Conservation (phyloP, 169 alveolate genomes). For the Plasmodium relictum region DNA sequence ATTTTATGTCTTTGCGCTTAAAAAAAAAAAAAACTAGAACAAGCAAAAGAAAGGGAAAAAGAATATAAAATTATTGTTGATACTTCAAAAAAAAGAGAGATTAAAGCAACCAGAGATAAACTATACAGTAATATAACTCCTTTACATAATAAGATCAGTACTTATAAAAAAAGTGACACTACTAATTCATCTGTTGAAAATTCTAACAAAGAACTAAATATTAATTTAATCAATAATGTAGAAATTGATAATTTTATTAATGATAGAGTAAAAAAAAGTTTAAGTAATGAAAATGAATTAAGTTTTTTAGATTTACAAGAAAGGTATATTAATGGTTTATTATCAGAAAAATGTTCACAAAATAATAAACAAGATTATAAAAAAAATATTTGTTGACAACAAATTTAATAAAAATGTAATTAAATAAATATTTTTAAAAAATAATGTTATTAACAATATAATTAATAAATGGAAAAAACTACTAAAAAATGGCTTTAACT, state of each 20-base stretch:
- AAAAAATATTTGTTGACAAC: conserved; percentile 8
- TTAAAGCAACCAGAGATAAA: conserved; percentile 4
- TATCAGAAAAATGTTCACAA: conserved; percentile 19
- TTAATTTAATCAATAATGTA: conserved; percentile 2
- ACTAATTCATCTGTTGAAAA: not conserved
- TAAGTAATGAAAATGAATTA: conserved; percentile 15
- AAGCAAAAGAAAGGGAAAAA: not conserved
- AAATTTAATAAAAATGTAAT: not conserved
- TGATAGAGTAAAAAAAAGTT: conserved; percentile 8
- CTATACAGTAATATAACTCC: not conserved
- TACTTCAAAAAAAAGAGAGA: conserved; percentile 6
- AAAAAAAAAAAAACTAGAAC: conserved; percentile 16
- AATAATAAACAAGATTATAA: conserved; percentile 5
- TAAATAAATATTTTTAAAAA: not conserved
- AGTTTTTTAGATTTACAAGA: conserved; percentile 15
- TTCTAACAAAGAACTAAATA: conserved; percentile 8
- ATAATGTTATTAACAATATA: not conserved
- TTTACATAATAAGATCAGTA: not conserved
- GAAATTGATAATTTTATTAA: conserved; percentile 5
- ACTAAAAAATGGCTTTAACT: too few relatives aligned
- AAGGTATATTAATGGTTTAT: conserved; percentile 9
- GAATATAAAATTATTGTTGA: conserved; percentile 15
- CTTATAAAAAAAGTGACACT: not conserved
- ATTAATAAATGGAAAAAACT: not conserved
- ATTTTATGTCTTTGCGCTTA: not conserved